Base-by-base conservation (phyloP, 176 grass and related monocot genomes). In the Zea luxurians region DNA sequence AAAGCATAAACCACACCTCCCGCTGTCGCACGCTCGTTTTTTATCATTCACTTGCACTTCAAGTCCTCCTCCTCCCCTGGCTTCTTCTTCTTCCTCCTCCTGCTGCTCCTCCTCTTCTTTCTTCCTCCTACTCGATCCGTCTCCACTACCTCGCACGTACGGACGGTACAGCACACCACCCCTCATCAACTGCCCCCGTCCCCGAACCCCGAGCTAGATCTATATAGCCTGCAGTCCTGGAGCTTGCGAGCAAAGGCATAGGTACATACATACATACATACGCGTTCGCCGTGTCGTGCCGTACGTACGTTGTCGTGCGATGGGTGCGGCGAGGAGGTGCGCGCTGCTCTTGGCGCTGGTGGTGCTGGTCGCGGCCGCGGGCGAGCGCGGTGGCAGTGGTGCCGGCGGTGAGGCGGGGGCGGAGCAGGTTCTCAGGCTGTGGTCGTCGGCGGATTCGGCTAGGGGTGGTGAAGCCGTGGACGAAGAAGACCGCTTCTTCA, bases 31-130 rank as follows among this genome's bases (percentile, higher is more conserved):
- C 67, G 41, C 55, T 1, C 73, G 66, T 40, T 34, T 47, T 80
- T 27, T 47, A 76, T 74, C 41, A 76, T 60, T 96, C 84, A 74
- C 87, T 92, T 96, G 59, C 80, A 96, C 89, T 96, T 68, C 82
- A 96, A 90, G 87, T 80, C 71, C 61, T 37, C 3, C 38, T 27
- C 38, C 38, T 40, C 27, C 27, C 27, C 27, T 27, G 27, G 27
- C 27, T 40, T 40, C 41, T 42, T 42, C 76, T 42, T 12, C 44
- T 57, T 15, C 75, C 0, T 12, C 17, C 0, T 68, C 58, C 4
- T 52, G 27, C 76, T 45, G 11, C 11, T 15, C 20, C 3, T 20
- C 15, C 8, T 27, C n/a, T 27, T 49, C 5, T 7, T 48, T 11
- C 10, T 15, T 17, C 74, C 43, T 62, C 45, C 46, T 55, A 13